phyloP scores from a whole-genome alignment of 768 basidiomycete species.

The Psilocybe tampanensis region DNA sequence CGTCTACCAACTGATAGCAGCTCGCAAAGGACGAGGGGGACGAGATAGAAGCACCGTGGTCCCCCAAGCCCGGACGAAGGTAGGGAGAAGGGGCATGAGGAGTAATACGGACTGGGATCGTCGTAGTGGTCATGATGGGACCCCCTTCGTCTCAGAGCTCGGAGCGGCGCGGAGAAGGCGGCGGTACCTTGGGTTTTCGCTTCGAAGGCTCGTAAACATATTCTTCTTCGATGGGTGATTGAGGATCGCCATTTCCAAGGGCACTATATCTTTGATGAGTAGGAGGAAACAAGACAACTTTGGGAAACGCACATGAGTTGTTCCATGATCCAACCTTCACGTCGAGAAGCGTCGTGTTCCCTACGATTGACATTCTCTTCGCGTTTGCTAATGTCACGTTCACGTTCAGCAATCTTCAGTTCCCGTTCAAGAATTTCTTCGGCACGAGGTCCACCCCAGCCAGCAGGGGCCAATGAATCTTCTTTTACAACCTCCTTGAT shows the following conservation, averaged over 20 bases:
- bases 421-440: conserved; percentile 87
- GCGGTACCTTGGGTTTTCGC: conserved; percentile 91
- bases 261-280: conserved; percentile 39
- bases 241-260: conserved; percentile 68
- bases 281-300: not conserved
- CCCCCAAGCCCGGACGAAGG: conserved; percentile 94
- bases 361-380: conserved; percentile 85
- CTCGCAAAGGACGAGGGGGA: conserved; percentile 69
- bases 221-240: conserved; percentile 78
- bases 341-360: conserved; percentile 85
- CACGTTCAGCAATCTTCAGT: conserved; percentile 81
- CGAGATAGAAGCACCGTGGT: conserved; percentile 71
- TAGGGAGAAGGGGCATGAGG: conserved; percentile 48
- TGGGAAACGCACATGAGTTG: conserved; percentile 72
- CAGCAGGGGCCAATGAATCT: conserved; percentile 74
- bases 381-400: conserved; percentile 83
- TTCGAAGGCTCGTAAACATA: conserved; percentile 76
- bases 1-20: conserved; percentile 41
- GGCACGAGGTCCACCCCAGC: conserved; percentile 77
- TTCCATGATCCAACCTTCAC: conserved; percentile 92
- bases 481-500: conserved; percentile 90
- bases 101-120: conserved; percentile 73
- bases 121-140: conserved; percentile 42
- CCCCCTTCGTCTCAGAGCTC: conserved; percentile 97
- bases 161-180: conserved; percentile 82